A percentile compares a stretch with the other conserved stretches of the same genome.
These are phyloP conservation scores for Euphorbia tirucalli DNA, from an alignment of 345 rosid species.

Conservation along the genomic window DNA sequence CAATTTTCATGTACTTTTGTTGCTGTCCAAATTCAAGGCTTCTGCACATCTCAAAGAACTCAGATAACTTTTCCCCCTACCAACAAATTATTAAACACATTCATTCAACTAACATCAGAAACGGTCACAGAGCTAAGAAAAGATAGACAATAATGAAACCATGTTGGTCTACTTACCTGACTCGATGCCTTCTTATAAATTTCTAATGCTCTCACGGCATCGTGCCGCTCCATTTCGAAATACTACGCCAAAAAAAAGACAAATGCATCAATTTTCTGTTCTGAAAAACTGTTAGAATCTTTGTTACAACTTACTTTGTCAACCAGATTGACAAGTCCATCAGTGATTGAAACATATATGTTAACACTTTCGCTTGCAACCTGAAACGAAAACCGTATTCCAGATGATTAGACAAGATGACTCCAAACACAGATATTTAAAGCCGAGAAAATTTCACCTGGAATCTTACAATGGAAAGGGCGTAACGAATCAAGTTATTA, in stretches of 20 bases:
- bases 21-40: conserved; percentile 21
- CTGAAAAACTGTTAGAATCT: conserved; percentile 2
- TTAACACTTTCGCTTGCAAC: conserved; percentile 34
- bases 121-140: background rate
- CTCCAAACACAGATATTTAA: background rate
- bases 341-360: conserved; percentile 35
- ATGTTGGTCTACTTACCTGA: conserved; percentile 21
- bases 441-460: background rate
- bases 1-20: conserved; percentile 28
- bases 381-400: conserved; percentile 18
- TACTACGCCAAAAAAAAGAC: conserved; percentile 21
- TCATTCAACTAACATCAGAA: too few relatives aligned
- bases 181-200: conserved; percentile 32
- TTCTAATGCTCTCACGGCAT: conserved; percentile 38
- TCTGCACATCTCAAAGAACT: conserved; percentile 38
- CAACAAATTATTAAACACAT: background rate
- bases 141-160: background rate
- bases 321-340: conserved; percentile 34
- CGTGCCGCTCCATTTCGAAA: conserved; percentile 35
- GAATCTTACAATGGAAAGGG: conserved; percentile 38
- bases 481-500: conserved; percentile 33
- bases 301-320: conserved; percentile 31
- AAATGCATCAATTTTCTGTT: background rate
- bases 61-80: conserved; percentile 34
- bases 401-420: background rate